Conservation (phyloP, 2,329 filamentous ascomycete genomes). For the Shiraia bambusicola region DNA sequence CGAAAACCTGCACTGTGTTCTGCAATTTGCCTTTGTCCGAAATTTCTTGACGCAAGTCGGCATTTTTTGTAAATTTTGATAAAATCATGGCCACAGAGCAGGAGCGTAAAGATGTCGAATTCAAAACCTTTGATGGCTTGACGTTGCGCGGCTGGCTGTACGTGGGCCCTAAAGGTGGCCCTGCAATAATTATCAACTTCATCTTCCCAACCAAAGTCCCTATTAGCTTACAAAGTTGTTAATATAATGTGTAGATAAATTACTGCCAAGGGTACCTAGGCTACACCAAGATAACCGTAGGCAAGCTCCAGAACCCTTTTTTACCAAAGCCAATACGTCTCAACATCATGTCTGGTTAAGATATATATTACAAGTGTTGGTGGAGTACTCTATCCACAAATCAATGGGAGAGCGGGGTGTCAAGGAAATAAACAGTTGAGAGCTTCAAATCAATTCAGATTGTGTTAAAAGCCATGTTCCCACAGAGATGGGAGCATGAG, state of each 20-base stretch:
- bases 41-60: constrained; percentile 1
- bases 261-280: neutral
- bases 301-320: neutral
- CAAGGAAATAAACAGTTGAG: too few relatives aligned
- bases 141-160: constrained; percentile 10
- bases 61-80: constrained; percentile 1
- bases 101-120: constrained; percentile 6
- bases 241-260: neutral
- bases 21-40: neutral
- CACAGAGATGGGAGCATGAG: too few relatives aligned
- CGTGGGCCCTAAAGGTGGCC: constrained; percentile 1
- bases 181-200: constrained; percentile 7
- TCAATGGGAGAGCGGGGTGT: too few relatives aligned
- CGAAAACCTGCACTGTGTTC: neutral
- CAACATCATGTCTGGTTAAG: constrained; percentile 3
- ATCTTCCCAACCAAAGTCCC: too few relatives aligned
- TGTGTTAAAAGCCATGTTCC: too few relatives aligned
- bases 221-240: neutral
- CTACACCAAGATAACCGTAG: neutral
- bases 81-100: neutral
- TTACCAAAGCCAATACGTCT: constrained; percentile 2
- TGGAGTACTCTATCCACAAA: too few relatives aligned
- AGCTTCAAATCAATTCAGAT: too few relatives aligned
- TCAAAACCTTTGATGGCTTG: constrained; percentile 8
- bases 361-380: constrained; percentile 6